A percentile compares a stretch with the other conserved stretches of the same genome.
Evolutionary conservation across 163 green algal species (phyloP).

Genomic region (Scenedesmus sp.): DNA sequence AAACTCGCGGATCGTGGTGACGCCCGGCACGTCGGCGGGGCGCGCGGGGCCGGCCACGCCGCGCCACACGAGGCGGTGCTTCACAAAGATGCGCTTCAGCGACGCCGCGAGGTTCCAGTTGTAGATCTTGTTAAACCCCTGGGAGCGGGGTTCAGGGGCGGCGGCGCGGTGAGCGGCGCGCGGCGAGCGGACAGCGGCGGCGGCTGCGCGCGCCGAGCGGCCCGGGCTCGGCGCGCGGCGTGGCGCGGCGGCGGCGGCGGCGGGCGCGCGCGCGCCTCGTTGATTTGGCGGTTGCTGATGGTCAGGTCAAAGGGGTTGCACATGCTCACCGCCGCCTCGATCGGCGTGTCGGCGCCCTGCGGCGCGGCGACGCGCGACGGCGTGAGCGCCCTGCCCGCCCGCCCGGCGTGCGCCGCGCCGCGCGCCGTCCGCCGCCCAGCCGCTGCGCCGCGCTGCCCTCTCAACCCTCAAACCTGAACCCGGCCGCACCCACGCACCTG

Average conservation of each 20-base stretch:
- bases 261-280: conserved; percentile 11
- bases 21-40: conserved; percentile 57
- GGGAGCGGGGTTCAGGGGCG: neutral
- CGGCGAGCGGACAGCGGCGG: too few species aligned
- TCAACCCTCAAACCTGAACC: too few species aligned
- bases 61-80: conserved; percentile 78
- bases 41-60: conserved; percentile 44
- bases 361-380: too few species aligned
- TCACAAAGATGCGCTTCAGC: conserved; percentile 74
- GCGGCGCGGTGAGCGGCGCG: too few species aligned
- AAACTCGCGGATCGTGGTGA: conserved; percentile 88
- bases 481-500: conserved; percentile 56
- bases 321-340: conserved; percentile 85
- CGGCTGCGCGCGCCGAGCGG: too few species aligned
- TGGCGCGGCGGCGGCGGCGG: too few species aligned
- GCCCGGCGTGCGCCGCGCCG: too few species aligned
- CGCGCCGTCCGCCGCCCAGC: too few species aligned
- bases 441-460: too few species aligned
- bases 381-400: too few species aligned
- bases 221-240: too few species aligned
- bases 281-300: conserved; percentile 59
- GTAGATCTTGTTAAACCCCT: conserved; percentile 71
- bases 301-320: conserved; percentile 97
- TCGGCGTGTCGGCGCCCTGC: conserved; percentile 37
- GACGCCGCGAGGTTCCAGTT: conserved; percentile 72